Evolutionary conservation across 2,329 filamentous ascomycete species (phyloP).

Genomic region (Ophiosphaerella narmari): DNA sequence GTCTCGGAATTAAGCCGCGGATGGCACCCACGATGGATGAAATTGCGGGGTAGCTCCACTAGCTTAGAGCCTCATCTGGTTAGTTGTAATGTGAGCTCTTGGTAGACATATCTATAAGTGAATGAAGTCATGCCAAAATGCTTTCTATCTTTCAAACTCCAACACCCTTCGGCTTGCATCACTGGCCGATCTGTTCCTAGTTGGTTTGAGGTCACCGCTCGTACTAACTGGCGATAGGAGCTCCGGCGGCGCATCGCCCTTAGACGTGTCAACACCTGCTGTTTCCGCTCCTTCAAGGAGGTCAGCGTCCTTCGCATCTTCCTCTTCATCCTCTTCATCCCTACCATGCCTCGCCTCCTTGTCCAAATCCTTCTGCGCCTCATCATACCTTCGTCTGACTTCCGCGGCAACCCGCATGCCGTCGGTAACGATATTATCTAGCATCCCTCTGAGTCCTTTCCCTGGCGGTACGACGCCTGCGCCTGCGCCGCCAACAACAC

Average conservation of each 20-base stretch:
- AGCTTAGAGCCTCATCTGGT: too few relatives aligned
- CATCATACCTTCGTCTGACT: slow-evolving; percentile 89
- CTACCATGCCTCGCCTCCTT: slow-evolving; percentile 67
- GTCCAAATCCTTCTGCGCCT: slow-evolving; percentile 90
- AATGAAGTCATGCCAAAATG: too few relatives aligned
- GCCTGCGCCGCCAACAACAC: slow-evolving; percentile 51
- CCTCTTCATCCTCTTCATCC: slow-evolving; percentile 66
- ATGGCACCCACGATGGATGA: slow-evolving; percentile 1
- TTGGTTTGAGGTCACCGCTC: slow-evolving; percentile 32
- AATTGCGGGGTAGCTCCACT: slow-evolving; percentile 20
- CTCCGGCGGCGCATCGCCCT: slow-evolving; percentile 22
- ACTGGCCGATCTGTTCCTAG: slow-evolving; percentile 36
- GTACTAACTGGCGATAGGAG: slow-evolving; percentile 23
- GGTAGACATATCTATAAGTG: too few relatives aligned
- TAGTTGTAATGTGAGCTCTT: too few relatives aligned
- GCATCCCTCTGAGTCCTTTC: slow-evolving; percentile 84
- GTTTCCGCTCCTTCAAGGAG: slow-evolving; percentile 57
- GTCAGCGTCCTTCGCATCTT: slow-evolving; percentile 54
- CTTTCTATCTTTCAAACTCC: slow-evolving; percentile 44
- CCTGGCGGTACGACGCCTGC: slow-evolving; percentile 64
- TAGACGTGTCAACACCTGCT: slow-evolving; percentile 45
- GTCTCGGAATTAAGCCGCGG: slow-evolving; percentile 15
- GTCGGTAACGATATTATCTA: slow-evolving; percentile 97
- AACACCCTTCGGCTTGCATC: slow-evolving; percentile 43
- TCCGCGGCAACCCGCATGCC: slow-evolving; percentile 95